Base-by-base conservation (phyloP, 345 rosid species). In the Pelargonium nanum region DNA sequence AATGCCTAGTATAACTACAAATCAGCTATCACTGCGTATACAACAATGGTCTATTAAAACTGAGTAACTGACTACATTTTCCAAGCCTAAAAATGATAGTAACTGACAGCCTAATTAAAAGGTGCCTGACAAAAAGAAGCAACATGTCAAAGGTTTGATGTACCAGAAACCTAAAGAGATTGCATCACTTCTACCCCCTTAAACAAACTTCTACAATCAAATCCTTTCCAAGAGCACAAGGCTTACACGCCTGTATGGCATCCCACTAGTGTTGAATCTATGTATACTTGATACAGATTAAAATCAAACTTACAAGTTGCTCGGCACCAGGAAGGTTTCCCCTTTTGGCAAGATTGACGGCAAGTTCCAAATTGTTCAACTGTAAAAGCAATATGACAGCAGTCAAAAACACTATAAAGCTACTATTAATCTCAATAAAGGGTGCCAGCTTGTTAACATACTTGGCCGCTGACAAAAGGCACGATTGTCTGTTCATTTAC, bases 251-350 rank as follows among this genome's bases (percentile, higher is more conserved):
- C 16, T 9, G 48, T 40, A 40, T 40, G 9, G 15, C 48, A 28
- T 2, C 32, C 32, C 48, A 40, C 16, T 2, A 2, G 48, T 40
- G 15, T 17, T 40, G 15, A 40, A 40, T 40, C 48, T 40, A 7
- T 28, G 7, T 28, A 28, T 28, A 28, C 48, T 40, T 40, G 48
- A 9, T 1, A 12, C 13, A 40, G 48, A 40, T 9, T 2, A 40
- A 40, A 40, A 40, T 40, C 48, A 7, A 8, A 24, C 55, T 79
- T 78, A 83, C 96, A 85, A 89, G 80, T 77, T 84, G 83, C 74
- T 89, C 96, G 22, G 94, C 96, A 70, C 96, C 96, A 69, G 96
- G 96, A 57, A 89, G 96, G 72, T 89, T 89, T 77, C 96, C 96
- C 74, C 96, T 78, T 71, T 86, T 89, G 59, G 96, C 96, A 51